Evolutionary conservation across 2,329 filamentous ascomycete genomes (phyloP).

Genomic region (Exophiala bonariae): DNA sequence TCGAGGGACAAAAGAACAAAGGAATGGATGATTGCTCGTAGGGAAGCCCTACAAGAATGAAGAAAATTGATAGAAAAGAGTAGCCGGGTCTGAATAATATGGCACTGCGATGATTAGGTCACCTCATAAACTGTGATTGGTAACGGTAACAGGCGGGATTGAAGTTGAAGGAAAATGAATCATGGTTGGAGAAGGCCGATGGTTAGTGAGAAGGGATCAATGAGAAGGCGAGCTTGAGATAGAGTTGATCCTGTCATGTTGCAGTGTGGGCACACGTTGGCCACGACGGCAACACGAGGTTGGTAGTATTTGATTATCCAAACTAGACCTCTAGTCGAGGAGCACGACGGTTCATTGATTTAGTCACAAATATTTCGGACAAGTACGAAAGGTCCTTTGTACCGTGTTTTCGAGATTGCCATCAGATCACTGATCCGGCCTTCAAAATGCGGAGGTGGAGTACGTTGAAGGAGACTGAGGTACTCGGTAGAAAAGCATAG

Average conservation of each 20-base stretch:
- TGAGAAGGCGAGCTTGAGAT: neutral
- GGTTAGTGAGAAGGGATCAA: neutral
- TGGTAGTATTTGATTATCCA: conserved; percentile 11
- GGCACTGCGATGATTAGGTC: conserved; percentile 14
- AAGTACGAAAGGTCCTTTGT: neutral
- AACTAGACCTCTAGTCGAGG: too few species aligned
- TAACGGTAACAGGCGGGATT: conserved; percentile 15
- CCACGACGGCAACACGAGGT: conserved; percentile 13
- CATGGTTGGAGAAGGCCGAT: conserved; percentile 1
- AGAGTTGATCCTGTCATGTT: conserved; percentile 18
- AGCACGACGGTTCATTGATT: neutral
- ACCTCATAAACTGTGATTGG: conserved; percentile 18
- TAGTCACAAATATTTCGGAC: neutral
- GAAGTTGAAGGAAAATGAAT: conserved; percentile 7
- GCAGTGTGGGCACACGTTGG: conserved; percentile 19
- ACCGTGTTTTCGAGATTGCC: neutral
- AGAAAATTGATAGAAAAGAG: conserved; percentile 42
- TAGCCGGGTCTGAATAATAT: conserved; percentile 67
- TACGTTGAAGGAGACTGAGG: too few species aligned
- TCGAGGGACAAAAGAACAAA: conserved; percentile 1
- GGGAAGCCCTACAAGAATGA: conserved; percentile 24
- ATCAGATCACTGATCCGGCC: too few species aligned
- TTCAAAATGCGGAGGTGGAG: neutral
- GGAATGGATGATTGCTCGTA: conserved; percentile 22
- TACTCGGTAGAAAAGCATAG: neutral